These are phyloP conservation scores for Myxozyma nipponensis DNA, from an alignment of 805 yeast genomes.

Conservation along the genomic window DNA sequence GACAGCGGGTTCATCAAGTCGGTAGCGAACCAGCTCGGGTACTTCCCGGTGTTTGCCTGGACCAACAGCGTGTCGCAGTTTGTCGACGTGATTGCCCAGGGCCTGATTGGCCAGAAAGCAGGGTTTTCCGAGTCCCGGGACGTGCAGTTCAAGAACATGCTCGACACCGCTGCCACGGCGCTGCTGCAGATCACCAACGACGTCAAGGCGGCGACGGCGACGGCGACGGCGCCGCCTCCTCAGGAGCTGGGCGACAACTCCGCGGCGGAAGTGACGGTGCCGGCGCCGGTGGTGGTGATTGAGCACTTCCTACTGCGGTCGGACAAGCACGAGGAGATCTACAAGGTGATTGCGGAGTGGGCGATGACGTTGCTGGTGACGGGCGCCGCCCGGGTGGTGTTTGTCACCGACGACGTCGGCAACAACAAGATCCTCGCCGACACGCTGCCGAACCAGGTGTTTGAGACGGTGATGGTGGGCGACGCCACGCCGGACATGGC, in stretches of 20 bases:
- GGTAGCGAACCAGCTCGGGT: constrained; percentile 76
- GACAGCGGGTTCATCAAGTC: constrained; percentile 65
- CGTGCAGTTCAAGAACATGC: constrained; percentile 73
- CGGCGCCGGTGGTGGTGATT: constrained; percentile 79
- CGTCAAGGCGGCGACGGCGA: not conserved
- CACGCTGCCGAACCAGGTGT: constrained; percentile 82
- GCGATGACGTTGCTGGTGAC: constrained; percentile 69
- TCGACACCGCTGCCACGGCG: constrained; percentile 66
- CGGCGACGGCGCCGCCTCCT: not conserved
- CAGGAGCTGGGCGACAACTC: not conserved
- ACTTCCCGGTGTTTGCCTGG: constrained; percentile 94
- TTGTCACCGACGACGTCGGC: constrained; percentile 81
- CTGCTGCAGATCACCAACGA: constrained; percentile 56
- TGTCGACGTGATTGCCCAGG: constrained; percentile 80
- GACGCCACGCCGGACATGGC: constrained; percentile 79
- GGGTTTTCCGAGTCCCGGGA: constrained; percentile 83
- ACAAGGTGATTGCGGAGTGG: constrained; percentile 81
- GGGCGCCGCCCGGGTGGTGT: constrained; percentile 85
- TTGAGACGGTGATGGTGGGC: constrained; percentile 65
- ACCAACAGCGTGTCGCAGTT: constrained; percentile 72
- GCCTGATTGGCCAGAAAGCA: constrained; percentile 89
- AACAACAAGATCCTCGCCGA: constrained; percentile 62
- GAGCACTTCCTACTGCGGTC: constrained; percentile 65
- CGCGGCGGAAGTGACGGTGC: constrained; percentile 49
- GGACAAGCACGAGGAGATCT: constrained; percentile 60